A percentile compares a stretch with the other conserved stretches of the same genome.
These are phyloP conservation scores for Rusavskia elegans DNA, from an alignment of 495 filamentous ascomycete species.

Conservation along the genomic window DNA sequence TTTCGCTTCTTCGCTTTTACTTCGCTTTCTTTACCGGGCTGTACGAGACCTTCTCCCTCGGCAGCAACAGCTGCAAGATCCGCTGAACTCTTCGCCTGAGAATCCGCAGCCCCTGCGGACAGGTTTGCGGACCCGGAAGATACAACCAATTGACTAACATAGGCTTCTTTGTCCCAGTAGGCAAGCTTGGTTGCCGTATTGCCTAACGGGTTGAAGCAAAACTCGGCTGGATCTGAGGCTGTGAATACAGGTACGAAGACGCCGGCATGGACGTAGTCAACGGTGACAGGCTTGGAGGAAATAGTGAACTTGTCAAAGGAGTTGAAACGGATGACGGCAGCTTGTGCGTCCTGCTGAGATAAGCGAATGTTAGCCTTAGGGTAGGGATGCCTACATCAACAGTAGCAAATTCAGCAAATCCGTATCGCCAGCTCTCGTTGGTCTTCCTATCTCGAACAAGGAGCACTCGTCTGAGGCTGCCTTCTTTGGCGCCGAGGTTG, in stretches of 20 bases:
- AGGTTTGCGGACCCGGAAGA: slow-evolving; percentile 30
- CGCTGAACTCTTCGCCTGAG: slow-evolving; percentile 9
- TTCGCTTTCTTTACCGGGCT: slow-evolving; percentile 31
- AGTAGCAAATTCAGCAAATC: slow-evolving; percentile 78
- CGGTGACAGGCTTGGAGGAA: slow-evolving; percentile 54
- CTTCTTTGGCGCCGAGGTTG: slow-evolving; percentile 58
- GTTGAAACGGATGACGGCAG: slow-evolving; percentile 56
- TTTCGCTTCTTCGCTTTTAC: slow-evolving; percentile 58
- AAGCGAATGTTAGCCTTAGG: not conserved
- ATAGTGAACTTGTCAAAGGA: slow-evolving; percentile 76
- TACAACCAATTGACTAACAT: slow-evolving; percentile 49
- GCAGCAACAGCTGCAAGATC: slow-evolving; percentile 16
- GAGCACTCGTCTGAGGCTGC: slow-evolving; percentile 61
- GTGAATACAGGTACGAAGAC: slow-evolving; percentile 67
- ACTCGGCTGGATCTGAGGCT: slow-evolving; percentile 34
- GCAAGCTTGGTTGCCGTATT: slow-evolving; percentile 54
- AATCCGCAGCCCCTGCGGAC: slow-evolving; percentile 12
- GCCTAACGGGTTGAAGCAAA: slow-evolving; percentile 56
- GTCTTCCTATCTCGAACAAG: slow-evolving; percentile 59
- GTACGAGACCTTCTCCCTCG: slow-evolving; percentile 25
- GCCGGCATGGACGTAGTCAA: slow-evolving; percentile 72
- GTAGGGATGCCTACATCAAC: slow-evolving; percentile 25
- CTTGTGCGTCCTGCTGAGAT: slow-evolving; percentile 49
- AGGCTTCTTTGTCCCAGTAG: slow-evolving; percentile 77
- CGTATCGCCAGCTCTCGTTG: slow-evolving; percentile 72